Percentiles rank a stretch among this genome's conserved stretches.
Conservation (phyloP, 2,329 filamentous ascomycete genomes). For the Cladosporium sp. region DNA sequence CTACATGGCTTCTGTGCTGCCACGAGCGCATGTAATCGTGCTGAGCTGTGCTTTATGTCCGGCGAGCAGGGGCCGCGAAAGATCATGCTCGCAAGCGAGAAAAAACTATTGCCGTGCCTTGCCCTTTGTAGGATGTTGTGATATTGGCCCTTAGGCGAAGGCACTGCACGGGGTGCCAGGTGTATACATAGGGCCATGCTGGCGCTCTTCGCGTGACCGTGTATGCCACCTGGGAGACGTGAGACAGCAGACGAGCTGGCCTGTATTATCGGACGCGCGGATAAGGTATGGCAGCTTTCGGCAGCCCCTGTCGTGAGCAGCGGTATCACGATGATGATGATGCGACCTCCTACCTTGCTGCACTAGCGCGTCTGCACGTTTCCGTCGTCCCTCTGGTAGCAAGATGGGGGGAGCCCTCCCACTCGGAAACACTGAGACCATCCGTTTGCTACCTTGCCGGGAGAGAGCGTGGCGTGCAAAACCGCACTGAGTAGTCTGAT, state of each 20-base stretch:
- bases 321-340: neutral
- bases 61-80: neutral
- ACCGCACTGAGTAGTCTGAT: too few relatives aligned
- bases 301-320: neutral
- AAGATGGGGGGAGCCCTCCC: too few relatives aligned
- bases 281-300: neutral
- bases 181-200: neutral
- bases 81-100: neutral
- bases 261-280: slow-evolving; percentile 1
- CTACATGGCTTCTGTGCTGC: slow-evolving; percentile 1
- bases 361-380: neutral
- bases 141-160: neutral
- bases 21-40: neutral
- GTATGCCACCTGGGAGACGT: neutral
- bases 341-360: neutral
- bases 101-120: neutral
- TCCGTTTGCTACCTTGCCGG: too few relatives aligned
- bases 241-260: neutral
- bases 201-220: neutral
- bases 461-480: neutral
- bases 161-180: neutral
- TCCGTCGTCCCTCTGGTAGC: neutral
- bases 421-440: too few relatives aligned
- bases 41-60: neutral
- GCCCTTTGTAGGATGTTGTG: neutral